phyloP scores from a whole-genome alignment of 2,329 filamentous ascomycete species.

The Westerdykella sp. region DNA sequence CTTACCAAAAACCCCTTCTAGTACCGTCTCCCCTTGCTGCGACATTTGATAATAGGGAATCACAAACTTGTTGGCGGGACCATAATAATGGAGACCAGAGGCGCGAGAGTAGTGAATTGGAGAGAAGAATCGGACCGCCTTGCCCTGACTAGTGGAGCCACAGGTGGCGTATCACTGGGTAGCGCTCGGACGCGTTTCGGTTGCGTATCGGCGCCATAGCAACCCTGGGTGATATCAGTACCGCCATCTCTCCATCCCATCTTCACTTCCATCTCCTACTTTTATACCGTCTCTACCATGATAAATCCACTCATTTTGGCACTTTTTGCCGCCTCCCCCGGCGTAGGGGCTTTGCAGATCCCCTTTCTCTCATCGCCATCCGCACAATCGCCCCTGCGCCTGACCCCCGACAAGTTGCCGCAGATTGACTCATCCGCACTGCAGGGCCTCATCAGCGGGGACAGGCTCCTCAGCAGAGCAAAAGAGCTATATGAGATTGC shows the following conservation, averaged over 20 bases:
- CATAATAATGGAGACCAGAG: too few relatives aligned
- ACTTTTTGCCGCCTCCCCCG: constrained; percentile 23
- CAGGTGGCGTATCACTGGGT: too few relatives aligned
- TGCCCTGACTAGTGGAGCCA: too few relatives aligned
- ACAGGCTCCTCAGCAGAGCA: constrained; percentile 27
- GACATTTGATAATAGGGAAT: too few relatives aligned
- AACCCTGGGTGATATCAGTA: too few relatives aligned
- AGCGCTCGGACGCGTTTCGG: too few relatives aligned
- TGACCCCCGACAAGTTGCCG: constrained; percentile 22
- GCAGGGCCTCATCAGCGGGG: constrained; percentile 31
- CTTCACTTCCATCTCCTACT: background rate
- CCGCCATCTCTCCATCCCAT: constrained; percentile 1
- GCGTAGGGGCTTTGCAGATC: constrained; percentile 24
- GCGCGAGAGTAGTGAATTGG: too few relatives aligned
- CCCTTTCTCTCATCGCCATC: constrained; percentile 22
- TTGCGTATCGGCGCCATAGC: too few relatives aligned
- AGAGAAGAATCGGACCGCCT: too few relatives aligned
- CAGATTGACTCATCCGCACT: constrained; percentile 31
- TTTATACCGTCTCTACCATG: constrained; percentile 14
- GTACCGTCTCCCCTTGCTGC: constrained; percentile 2
- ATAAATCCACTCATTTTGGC: constrained; percentile 21
- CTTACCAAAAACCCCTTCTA: constrained; percentile 23
- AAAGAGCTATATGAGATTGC: constrained; percentile 38
- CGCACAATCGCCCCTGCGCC: constrained; percentile 17
- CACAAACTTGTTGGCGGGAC: too few relatives aligned